Evolutionary conservation across 345 rosid genomes (phyloP).

Genomic region (Linum tenue): DNA sequence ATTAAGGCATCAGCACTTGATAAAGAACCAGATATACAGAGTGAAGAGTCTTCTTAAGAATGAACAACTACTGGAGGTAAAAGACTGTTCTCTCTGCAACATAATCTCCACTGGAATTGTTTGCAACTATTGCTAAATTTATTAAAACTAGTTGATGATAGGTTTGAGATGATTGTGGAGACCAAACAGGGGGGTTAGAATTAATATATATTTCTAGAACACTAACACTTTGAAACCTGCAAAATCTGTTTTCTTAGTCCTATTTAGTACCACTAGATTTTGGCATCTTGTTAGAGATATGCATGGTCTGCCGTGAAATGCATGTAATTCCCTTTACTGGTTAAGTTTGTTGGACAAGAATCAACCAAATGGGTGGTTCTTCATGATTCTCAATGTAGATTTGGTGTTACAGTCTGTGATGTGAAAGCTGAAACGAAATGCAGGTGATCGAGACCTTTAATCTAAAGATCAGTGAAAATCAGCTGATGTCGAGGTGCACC

Average conservation of each 20-base stretch:
- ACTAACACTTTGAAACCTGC: background rate
- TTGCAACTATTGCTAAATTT: no score
- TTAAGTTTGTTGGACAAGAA: background rate
- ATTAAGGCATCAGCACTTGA: conserved; percentile 67
- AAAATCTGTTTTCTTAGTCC: no score
- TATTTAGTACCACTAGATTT: no score
- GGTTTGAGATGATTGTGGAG: background rate
- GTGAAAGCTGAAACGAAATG: background rate
- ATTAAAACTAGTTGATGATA: no score
- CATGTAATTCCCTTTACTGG: background rate
- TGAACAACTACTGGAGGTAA: conserved; percentile 88
- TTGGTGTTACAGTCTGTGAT: background rate
- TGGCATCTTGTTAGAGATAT: no score
- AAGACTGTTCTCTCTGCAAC: no score
- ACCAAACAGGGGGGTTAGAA: background rate
- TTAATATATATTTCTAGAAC: background rate
- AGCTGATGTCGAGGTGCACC: conserved; percentile 86
- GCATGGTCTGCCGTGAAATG: no score
- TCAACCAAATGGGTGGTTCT: background rate
- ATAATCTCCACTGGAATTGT: no score
- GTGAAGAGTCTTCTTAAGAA: conserved; percentile 80
- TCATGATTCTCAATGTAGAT: background rate
- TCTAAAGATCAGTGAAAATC: conserved; percentile 59
- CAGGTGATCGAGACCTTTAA: conserved; percentile 71
- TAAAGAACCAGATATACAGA: conserved; percentile 63